phyloP scores from a whole-genome alignment of 179 eudicot genomes.

The Drosera spatulata region DNA sequence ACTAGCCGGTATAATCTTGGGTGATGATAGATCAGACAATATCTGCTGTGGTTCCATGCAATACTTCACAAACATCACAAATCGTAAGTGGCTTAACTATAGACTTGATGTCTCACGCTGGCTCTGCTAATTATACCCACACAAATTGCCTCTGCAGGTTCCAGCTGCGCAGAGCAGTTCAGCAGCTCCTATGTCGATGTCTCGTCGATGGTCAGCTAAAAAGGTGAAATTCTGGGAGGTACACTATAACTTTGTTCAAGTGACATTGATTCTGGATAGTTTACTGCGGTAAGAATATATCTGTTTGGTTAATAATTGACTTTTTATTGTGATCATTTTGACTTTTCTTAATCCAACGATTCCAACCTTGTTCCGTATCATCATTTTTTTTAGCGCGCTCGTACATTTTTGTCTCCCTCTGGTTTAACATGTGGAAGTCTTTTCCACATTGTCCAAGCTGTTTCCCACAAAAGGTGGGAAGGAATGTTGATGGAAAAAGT shows the following conservation, averaged over 20 bases:
- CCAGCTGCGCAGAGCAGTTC: conserved; percentile 44
- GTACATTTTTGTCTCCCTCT: too few species aligned
- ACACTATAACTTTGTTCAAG: conserved; percentile 9
- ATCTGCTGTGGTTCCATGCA: conserved; percentile 60
- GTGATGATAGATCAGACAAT: conserved; percentile 58
- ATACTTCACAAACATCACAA: conserved; percentile 51
- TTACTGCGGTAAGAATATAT: too few species aligned
- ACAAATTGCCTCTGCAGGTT: conserved; percentile 36
- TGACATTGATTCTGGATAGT: conserved; percentile 5
- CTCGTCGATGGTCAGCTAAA: conserved; percentile 68
- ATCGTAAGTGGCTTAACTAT: conserved; percentile 53
- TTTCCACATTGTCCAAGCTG: too few species aligned
- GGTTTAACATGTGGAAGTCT: too few species aligned
- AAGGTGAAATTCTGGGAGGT: conserved; percentile 97
- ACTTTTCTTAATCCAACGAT: too few species aligned
- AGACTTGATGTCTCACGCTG: conserved; percentile 43
- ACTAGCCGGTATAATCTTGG: conserved; percentile 39
- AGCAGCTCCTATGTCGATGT: conserved; percentile 43
- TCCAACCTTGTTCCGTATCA: too few species aligned
- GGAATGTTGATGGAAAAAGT: too few species aligned
- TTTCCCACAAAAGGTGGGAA: too few species aligned
- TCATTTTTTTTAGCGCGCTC: too few species aligned
- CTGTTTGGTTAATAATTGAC: not conserved
- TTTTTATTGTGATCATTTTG: not conserved
- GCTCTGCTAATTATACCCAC: conserved; percentile 63